Evolutionary conservation across 2,329 filamentous ascomycete genomes (phyloP).

Genomic region (Dendrostoma leiphaemia): DNA sequence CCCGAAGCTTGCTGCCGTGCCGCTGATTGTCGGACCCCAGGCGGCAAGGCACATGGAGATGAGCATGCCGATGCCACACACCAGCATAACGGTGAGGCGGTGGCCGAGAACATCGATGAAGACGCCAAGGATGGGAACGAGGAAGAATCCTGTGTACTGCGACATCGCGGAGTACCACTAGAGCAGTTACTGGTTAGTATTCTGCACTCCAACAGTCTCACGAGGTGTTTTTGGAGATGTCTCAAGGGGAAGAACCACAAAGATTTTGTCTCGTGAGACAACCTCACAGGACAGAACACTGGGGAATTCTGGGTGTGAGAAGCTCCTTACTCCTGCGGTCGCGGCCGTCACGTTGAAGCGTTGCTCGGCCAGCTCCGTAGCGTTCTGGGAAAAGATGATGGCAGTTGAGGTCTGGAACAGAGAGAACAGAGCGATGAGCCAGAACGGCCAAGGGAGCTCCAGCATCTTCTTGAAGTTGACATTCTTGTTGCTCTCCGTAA

Average conservation of each 20-base stretch:
- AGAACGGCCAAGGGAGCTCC: slow-evolving; percentile 58
- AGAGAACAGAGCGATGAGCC: slow-evolving; percentile 53
- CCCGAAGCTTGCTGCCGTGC: slow-evolving; percentile 60
- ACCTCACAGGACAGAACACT: no score
- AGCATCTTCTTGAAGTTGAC: slow-evolving; percentile 56
- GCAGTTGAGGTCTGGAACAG: slow-evolving; percentile 59
- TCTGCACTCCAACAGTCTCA: no score
- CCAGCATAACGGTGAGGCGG: slow-evolving; percentile 41
- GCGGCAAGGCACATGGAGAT: slow-evolving; percentile 53
- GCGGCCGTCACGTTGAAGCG: slow-evolving; percentile 54
- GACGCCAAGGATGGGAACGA: slow-evolving; percentile 54
- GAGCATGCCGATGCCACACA: slow-evolving; percentile 50
- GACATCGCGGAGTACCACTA: slow-evolving; percentile 58
- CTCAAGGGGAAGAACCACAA: no score
- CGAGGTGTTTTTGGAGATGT: no score
- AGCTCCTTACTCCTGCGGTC: slow-evolving; percentile 53
- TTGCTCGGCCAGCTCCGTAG: slow-evolving; percentile 60
- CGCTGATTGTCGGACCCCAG: slow-evolving; percentile 45
- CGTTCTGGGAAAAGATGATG: slow-evolving; percentile 53
- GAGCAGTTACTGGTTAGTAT: no score
- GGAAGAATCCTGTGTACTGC: slow-evolving; percentile 56
- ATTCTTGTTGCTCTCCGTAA: slow-evolving; percentile 59
- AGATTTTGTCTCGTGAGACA: no score
- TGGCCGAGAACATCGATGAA: slow-evolving; percentile 57
- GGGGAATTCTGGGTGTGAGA: no score